phyloP scores from a whole-genome alignment of 805 yeast genomes.

The Ogataea dorogensis region DNA sequence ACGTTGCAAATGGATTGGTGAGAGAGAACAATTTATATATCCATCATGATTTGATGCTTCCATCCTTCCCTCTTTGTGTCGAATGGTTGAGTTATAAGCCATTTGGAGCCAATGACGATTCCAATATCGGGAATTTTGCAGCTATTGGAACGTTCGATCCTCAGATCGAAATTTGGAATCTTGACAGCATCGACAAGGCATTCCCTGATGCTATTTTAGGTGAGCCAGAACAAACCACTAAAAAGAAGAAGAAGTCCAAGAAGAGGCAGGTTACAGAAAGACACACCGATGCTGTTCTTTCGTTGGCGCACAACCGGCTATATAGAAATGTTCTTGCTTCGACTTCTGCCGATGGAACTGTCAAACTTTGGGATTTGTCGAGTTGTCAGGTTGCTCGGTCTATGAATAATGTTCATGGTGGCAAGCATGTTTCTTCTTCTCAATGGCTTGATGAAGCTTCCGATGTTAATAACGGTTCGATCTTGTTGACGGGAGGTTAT shows the following conservation, averaged over 20 bases:
- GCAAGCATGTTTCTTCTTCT: constrained; percentile 78
- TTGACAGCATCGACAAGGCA: constrained; percentile 88
- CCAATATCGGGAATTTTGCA: constrained; percentile 79
- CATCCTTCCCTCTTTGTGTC: constrained; percentile 93
- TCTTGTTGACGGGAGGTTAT: constrained; percentile 88
- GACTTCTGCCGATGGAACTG: constrained; percentile 92
- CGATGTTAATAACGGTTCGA: constrained; percentile 49
- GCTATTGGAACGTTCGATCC: constrained; percentile 98
- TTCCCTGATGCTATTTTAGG: constrained; percentile 94
- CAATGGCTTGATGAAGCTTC: constrained; percentile 70
- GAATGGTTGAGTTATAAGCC: constrained; percentile 90
- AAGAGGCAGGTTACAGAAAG: constrained; percentile 61
- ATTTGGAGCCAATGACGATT: constrained; percentile 40
- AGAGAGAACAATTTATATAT: constrained; percentile 81
- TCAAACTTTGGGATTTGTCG: constrained; percentile 91
- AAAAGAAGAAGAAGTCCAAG: constrained; percentile 50
- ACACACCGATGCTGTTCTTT: constrained; percentile 92
- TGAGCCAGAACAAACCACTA: constrained; percentile 53
- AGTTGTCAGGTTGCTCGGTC: constrained; percentile 76
- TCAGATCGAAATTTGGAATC: constrained; percentile 94
- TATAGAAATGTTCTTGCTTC: constrained; percentile 88
- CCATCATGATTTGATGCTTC: constrained; percentile 95
- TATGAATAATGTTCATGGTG: constrained; percentile 65
- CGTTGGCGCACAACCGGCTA: constrained; percentile 75
- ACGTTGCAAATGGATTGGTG: constrained; percentile 67